A percentile compares a stretch with the other conserved stretches of the same genome.
Conservation (phyloP, 2,329 filamentous ascomycete genomes). For the Alternaria incomplexa region DNA sequence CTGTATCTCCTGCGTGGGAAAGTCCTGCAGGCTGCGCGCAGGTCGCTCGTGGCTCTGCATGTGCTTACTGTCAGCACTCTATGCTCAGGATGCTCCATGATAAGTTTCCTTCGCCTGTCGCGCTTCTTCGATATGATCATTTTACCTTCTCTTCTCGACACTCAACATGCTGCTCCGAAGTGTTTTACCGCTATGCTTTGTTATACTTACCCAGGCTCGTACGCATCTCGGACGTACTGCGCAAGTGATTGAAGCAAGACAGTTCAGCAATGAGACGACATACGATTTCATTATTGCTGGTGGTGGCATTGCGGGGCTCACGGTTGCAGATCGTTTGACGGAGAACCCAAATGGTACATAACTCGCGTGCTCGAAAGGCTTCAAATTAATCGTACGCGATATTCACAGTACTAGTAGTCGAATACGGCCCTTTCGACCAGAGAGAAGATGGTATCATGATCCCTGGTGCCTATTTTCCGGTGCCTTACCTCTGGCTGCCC, state of each 20-base stretch:
- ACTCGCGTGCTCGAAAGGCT: not conserved
- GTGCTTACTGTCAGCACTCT: not conserved
- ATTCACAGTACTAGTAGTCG: slow-evolving; percentile 38
- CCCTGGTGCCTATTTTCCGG: slow-evolving; percentile 27
- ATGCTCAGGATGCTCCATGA: not conserved
- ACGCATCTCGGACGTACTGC: slow-evolving; percentile 12
- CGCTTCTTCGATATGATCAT: not conserved
- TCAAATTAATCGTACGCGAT: not conserved
- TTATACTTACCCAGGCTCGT: not conserved
- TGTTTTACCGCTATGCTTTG: not conserved
- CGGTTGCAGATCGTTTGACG: slow-evolving; percentile 34
- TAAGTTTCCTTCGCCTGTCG: not conserved
- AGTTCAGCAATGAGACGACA: slow-evolving; percentile 7
- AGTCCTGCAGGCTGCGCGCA: not conserved
- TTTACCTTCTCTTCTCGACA: not conserved
- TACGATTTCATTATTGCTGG: slow-evolving; percentile 38
- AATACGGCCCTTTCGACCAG: slow-evolving; percentile 34
- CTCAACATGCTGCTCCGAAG: not conserved
- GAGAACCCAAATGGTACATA: slow-evolving; percentile 25
- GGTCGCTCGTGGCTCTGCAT: not conserved
- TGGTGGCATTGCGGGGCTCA: slow-evolving; percentile 33
- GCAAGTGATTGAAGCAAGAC: slow-evolving; percentile 6
- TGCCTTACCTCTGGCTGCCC: slow-evolving; percentile 31
- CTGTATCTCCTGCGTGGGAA: not conserved
- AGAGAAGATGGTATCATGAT: slow-evolving; percentile 28